A percentile compares a stretch with the other conserved stretches of the same genome.
phyloP scores from a whole-genome alignment of 106 monocot genomes.

The Narthecium ossifragum region DNA sequence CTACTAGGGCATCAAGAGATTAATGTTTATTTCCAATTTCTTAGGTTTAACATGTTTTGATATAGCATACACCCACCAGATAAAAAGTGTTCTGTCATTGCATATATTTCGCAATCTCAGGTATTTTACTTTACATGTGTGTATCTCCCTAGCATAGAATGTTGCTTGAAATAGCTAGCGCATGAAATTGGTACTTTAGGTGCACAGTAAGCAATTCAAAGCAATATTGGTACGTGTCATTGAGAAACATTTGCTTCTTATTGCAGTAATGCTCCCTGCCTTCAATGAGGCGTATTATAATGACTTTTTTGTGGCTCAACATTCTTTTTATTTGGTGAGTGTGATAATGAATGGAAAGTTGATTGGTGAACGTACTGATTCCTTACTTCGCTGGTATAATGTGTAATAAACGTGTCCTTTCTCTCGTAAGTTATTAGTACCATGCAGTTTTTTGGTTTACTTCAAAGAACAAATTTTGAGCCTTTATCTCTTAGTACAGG shows the following conservation, averaged over 20 bases:
- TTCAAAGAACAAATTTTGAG: neutral
- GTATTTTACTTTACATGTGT: conserved; percentile 21
- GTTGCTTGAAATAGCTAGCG: neutral
- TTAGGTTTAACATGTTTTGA: conserved; percentile 43
- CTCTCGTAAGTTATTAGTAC: conserved; percentile 9
- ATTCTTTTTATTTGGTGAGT: conserved; percentile 60
- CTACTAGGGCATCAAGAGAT: conserved; percentile 13
- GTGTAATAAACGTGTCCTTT: conserved; percentile 4
- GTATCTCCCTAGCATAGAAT: conserved; percentile 9
- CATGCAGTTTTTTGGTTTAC: neutral
- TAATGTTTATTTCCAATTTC: conserved; percentile 25
- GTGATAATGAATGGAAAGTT: conserved; percentile 17
- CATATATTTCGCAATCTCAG: conserved; percentile 32
- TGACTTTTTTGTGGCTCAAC: conserved; percentile 64
- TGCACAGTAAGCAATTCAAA: conserved; percentile 18
- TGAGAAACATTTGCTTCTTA: conserved; percentile 69
- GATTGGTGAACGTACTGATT: conserved; percentile 8
- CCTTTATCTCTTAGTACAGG: conserved; percentile 39
- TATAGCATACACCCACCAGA: conserved; percentile 26
- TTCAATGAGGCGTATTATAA: conserved; percentile 59
- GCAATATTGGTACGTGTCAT: conserved; percentile 22
- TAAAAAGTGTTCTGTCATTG: conserved; percentile 32
- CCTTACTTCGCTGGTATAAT: neutral
- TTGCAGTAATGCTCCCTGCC: conserved; percentile 57
- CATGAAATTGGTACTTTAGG: conserved; percentile 8